Evolutionary conservation across 177 flowering plant genomes (phyloP), one percentile per base, ranked within the genome.

Genomic region (Vitis hybrid): DNA sequence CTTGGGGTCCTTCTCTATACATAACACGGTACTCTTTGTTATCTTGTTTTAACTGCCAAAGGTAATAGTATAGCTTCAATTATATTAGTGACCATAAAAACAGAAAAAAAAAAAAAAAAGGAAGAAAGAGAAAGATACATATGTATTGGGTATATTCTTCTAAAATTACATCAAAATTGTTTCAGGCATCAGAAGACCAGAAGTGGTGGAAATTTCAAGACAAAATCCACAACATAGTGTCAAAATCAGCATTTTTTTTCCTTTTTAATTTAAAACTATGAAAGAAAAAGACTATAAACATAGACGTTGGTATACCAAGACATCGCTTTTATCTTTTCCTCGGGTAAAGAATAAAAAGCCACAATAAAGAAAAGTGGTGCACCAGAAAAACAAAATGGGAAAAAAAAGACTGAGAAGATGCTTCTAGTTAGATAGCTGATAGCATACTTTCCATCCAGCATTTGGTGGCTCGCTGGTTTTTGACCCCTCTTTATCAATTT

Each of bases 1-100:
- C 98, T 66, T 78, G 72, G 2, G 88, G 89, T 73, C 94, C 98
- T 85, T 90, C 93, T 50, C 97, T 88, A 67, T 94, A 92, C 97
- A 94, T 94, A 52, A 92, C 91, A 74, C 97, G 92, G 52, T 70
- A 83, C 57, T 92, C 92, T 70, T 91, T 92, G 80, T 70, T 82
- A 65, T 92, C 98, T 51, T 91, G 91, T 81, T 92, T 92, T 73
- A 92, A 75, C 98, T 94, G 84, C 67, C 30, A 79, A 74, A 66
- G 60, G 59, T 74, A 55, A 53, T 54, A 17, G 58, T 41, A 62
- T 18, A 57, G 62, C 24, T 62, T 69, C 66, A 58, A 17, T 72
- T 18, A 67, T n/a, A 64, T 18, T 14, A 63, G 30, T 61, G 21
- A 24, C 15, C 13, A 61, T 0, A 59, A 15, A 46, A 48, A 4